Evolutionary conservation across 352 stramenopile genomes (phyloP), one percentile per base, ranked within the genome.

Genomic region (Albugo laibachii): DNA sequence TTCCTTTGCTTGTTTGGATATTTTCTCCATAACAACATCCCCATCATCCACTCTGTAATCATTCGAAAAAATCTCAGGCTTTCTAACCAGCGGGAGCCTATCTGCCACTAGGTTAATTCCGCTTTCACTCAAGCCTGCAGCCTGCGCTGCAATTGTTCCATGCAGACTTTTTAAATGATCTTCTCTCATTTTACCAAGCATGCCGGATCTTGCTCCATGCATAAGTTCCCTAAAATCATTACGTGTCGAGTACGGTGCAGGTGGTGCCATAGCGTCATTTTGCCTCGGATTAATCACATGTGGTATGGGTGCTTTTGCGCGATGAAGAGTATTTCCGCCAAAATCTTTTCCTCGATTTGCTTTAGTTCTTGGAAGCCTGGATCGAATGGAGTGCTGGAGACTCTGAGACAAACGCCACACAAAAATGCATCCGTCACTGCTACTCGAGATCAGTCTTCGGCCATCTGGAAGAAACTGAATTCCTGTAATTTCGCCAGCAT

Each of bases 391-490:
- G 13, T 45, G 54, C 46, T 88, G 73, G 41, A 92, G 66, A 24
- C 83, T 69, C 11, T 87, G 69, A 2, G 69, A 65, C 11, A 93
- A 61, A 42, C 82, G 44, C 82, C 82, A 94, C 18, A 94, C 77
- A 43, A 94, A 88, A 37, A 94, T 68, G 35, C 73, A 93, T 2
- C 84, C 76, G 52, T 95, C 80, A 48, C 60, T 79, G 46, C 77
- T 88, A 8, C 62, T 57, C 2, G 79, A 85, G n/a, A 95, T 51
- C 19, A 96, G 62, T 5, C 80, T 59, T 12, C 76, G 66, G 34
- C 85, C 92, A 49, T 96, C 83, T 11, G 70, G 65, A 2, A 72
- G 92, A 37, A 95, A 96, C 45, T 76, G 62, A 43, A 93, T 43
- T 1, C 66, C 66, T 1, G 80, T 95, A 39, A 94, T 68, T 16